Percentiles rank a stretch among this genome's conserved stretches.
Evolutionary conservation across 2,329 filamentous ascomycete species (phyloP).

Genomic region (Grosmannia clavigera): DNA sequence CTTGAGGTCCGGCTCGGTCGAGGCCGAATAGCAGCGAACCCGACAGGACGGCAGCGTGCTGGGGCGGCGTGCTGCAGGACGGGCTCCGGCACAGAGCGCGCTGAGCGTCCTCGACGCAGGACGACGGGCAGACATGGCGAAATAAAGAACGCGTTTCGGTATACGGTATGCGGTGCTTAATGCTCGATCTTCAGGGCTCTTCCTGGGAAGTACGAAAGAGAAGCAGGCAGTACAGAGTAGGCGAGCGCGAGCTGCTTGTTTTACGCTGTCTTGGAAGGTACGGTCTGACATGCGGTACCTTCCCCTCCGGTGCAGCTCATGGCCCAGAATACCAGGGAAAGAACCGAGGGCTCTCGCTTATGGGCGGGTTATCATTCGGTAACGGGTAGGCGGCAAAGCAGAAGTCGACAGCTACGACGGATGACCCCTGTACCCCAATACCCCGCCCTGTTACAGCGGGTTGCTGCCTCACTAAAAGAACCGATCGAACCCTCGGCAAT

Average conservation of each 20-base stretch:
- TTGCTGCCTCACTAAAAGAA: neutral
- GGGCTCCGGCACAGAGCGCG: neutral
- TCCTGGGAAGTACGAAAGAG: neutral
- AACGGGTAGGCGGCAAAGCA: neutral
- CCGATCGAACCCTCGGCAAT: neutral
- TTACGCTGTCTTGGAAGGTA: neutral
- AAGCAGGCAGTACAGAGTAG: too few relatives aligned
- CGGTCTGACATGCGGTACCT: neutral
- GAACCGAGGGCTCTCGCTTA: conserved; percentile 15
- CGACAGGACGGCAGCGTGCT: neutral
- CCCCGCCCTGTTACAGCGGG: neutral
- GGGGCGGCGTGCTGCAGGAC: neutral
- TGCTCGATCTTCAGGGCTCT: neutral
- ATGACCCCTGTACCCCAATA: neutral
- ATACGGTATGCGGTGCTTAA: neutral
- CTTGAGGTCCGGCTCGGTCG: conserved; percentile 81
- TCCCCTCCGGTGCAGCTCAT: neutral
- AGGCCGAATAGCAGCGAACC: conserved; percentile 53
- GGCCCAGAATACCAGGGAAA: neutral
- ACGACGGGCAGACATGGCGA: neutral
- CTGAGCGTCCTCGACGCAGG: neutral
- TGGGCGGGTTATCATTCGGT: neutral
- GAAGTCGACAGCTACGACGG: neutral
- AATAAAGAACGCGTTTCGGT: too few relatives aligned
- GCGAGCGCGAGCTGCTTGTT: neutral